These are phyloP conservation scores for Dissophora globulifera DNA, from an alignment of 192 early-diverging fungal species.

Conservation along the genomic window DNA sequence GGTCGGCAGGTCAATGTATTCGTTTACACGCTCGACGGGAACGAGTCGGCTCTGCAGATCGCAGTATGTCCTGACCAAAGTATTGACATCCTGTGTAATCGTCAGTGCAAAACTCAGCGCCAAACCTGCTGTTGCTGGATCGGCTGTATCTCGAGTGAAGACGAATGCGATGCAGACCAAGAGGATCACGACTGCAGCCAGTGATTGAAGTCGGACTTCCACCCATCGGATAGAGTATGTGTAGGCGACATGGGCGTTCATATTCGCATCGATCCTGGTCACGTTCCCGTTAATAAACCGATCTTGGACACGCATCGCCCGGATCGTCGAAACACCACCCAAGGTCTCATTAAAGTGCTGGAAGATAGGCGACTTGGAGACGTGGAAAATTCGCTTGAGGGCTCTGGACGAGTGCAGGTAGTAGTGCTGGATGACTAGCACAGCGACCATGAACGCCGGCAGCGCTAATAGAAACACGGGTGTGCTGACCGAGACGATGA, in stretches of 20 bases:
- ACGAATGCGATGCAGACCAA: slow-evolving; percentile 73
- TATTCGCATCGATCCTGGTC: not conserved
- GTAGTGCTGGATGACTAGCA: slow-evolving; percentile 62
- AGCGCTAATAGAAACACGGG: slow-evolving; percentile 76
- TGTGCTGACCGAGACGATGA: slow-evolving; percentile 69
- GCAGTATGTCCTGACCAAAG: slow-evolving; percentile 84
- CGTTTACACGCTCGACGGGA: slow-evolving; percentile 82
- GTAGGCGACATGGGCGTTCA: slow-evolving; percentile 19
- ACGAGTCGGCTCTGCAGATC: slow-evolving; percentile 87
- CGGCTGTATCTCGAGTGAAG: slow-evolving; percentile 56
- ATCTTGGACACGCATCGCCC: slow-evolving; percentile 77
- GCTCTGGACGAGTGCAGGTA: slow-evolving; percentile 85
- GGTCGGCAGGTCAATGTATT: slow-evolving; percentile 81
- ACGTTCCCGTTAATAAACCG: slow-evolving; percentile 66
- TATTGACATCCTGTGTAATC: slow-evolving; percentile 84
- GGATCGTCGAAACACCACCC: slow-evolving; percentile 77
- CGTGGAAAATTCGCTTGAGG: slow-evolving; percentile 75
- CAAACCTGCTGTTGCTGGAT: slow-evolving; percentile 65
- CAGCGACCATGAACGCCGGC: slow-evolving; percentile 6
- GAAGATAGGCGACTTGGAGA: slow-evolving; percentile 80
- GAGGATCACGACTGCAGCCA: slow-evolving; percentile 82
- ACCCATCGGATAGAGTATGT: slow-evolving; percentile 76
- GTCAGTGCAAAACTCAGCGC: slow-evolving; percentile 71
- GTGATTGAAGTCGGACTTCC: slow-evolving; percentile 79
- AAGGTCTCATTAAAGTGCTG: slow-evolving; percentile 86